Percentiles rank a stretch among this genome's conserved stretches.
These are phyloP conservation scores for Sarcomyxa edulis DNA, from an alignment of 768 basidiomycete species.

Conservation along the genomic window DNA sequence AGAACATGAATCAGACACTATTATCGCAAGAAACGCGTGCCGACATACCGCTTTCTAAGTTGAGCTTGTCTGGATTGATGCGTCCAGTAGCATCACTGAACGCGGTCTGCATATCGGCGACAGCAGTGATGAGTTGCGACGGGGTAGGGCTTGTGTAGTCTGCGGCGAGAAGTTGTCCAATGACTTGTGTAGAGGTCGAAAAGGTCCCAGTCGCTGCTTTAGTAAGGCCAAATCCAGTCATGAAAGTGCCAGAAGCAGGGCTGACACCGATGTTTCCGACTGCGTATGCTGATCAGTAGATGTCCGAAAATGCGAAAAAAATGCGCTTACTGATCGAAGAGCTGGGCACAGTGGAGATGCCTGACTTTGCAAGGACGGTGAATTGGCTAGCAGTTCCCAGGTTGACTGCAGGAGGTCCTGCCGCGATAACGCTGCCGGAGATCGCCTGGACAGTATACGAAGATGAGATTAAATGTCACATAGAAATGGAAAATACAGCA, in stretches of 20 bases:
- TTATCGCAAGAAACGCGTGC: too few relatives aligned
- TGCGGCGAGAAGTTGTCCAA: constrained; percentile 16
- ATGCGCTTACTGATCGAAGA: constrained; percentile 4
- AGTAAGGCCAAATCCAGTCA: constrained; percentile 18
- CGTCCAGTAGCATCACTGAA: constrained; percentile 12
- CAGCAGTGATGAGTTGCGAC: constrained; percentile 12
- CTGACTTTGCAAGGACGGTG: constrained; percentile 4
- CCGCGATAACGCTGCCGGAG: too few relatives aligned
- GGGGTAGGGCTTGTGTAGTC: constrained; percentile 15
- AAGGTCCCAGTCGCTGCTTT: constrained; percentile 12
- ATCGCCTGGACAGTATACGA: too few relatives aligned
- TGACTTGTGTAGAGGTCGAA: constrained; percentile 16
- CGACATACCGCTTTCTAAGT: too few relatives aligned
- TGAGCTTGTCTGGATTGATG: too few relatives aligned
- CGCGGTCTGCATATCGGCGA: constrained; percentile 17
- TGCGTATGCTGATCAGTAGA: constrained; percentile 5
- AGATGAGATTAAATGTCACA: too few relatives aligned
- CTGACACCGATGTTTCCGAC: constrained; percentile 16
- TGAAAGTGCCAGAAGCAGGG: constrained; percentile 12
- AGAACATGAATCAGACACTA: too few relatives aligned
- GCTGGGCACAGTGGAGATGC: constrained; percentile 4
- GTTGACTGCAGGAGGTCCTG: constrained; percentile 3
- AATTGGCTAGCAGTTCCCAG: constrained; percentile 5
- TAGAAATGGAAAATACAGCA: too few relatives aligned
- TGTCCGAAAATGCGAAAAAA: not conserved